phyloP scores from a whole-genome alignment of 192 early-diverging fungal species.

The Jimgerdemannia flammicorona region DNA sequence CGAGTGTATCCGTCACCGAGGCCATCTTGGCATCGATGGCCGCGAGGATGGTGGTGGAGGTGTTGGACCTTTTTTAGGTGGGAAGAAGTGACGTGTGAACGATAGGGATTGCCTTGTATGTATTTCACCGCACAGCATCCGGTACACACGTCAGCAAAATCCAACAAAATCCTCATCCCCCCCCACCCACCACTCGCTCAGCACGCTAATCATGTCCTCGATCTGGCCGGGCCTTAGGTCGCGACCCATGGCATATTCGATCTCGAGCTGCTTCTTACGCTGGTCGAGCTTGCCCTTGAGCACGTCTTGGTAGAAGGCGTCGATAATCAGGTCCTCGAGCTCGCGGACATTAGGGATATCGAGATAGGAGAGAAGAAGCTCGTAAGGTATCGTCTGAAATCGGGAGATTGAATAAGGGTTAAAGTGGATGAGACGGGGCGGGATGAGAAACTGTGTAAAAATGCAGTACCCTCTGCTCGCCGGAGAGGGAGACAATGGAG shows the following conservation, averaged over 20 bases:
- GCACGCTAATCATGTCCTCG: slow-evolving; percentile 45
- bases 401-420: background rate
- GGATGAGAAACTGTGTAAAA: slow-evolving; percentile 5
- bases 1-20: background rate
- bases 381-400: slow-evolving; percentile 66
- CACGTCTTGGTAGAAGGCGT: slow-evolving; percentile 77
- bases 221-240: slow-evolving; percentile 68
- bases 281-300: slow-evolving; percentile 83
- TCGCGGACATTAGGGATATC: slow-evolving; percentile 77
- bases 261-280: slow-evolving; percentile 63
- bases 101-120: background rate
- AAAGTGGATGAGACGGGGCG: background rate
- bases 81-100: background rate
- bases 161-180: too few relatives aligned
- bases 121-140: too few relatives aligned
- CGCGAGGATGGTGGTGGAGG: background rate
- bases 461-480: slow-evolving; percentile 47
- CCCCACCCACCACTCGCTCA: slow-evolving; percentile 55
- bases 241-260: slow-evolving; percentile 80
- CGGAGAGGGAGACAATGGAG: slow-evolving; percentile 74
- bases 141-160: too few relatives aligned
- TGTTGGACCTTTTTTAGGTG: background rate
- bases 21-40: slow-evolving; percentile 1
- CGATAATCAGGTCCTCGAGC: slow-evolving; percentile 86
- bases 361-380: slow-evolving; percentile 55